A percentile compares a stretch with the other conserved stretches of the same genome.
Conservation (phyloP, 2,329 filamentous ascomycete genomes). For the Alternaria arbusti region DNA sequence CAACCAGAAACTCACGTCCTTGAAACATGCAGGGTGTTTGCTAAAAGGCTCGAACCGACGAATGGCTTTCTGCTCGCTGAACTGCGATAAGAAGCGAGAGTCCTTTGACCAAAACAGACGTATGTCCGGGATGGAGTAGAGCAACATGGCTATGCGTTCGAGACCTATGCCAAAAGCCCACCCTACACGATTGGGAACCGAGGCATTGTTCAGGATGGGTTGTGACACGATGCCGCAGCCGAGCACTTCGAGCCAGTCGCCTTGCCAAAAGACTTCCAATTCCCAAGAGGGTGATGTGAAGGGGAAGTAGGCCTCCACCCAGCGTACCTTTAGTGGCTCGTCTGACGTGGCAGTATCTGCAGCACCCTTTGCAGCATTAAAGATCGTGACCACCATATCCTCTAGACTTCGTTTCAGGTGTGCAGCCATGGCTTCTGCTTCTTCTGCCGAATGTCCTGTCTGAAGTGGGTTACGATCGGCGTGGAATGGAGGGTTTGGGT, state of each 20-base stretch:
- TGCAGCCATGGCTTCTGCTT: conserved; percentile 80
- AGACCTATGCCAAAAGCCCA: conserved; percentile 97
- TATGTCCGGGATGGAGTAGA: conserved; percentile 96
- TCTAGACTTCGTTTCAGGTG: conserved; percentile 92
- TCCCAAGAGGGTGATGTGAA: conserved; percentile 97
- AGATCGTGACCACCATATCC: conserved; percentile 87
- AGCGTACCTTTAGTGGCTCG: conserved; percentile 83
- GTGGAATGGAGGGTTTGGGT: conserved; percentile 80
- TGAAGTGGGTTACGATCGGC: conserved; percentile 84
- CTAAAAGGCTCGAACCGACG: conserved; percentile 84
- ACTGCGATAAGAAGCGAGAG: conserved; percentile 84
- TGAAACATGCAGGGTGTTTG: conserved; percentile 85
- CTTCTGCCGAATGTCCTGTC: conserved; percentile 72
- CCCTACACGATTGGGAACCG: conserved; percentile 75
- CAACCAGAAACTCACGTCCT: conserved; percentile 96
- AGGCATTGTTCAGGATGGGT: conserved; percentile 77
- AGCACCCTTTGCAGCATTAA: conserved; percentile 74
- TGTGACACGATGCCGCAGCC: conserved; percentile 93
- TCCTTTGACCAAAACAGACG: conserved; percentile 95
- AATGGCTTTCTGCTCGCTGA: conserved; percentile 59
- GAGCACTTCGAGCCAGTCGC: conserved; percentile 93
- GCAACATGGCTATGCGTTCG: conserved; percentile 94
- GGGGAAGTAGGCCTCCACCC: conserved; percentile 97
- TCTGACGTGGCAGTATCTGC: conserved; percentile 50
- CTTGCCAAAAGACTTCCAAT: conserved; percentile 91